Evolutionary conservation across 225 moss, liverwort and hornwort species (phyloP), one percentile per base, ranked within the genome.

Genomic region (Straminergon stramineum): DNA sequence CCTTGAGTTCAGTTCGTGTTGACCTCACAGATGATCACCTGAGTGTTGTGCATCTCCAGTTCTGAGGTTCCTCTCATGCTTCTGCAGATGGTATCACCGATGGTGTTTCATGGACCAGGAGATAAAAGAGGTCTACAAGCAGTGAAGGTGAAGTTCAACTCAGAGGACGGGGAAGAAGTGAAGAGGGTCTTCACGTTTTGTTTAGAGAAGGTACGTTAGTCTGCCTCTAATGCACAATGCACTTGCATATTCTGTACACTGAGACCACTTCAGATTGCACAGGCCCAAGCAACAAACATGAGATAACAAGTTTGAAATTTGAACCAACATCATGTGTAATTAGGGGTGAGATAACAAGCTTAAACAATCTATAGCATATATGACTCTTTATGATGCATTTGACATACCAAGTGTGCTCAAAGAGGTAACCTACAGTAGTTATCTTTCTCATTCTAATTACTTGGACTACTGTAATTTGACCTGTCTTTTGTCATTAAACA

Each of bases 81-180:
- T 74, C 83, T 92, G 85, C 84, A 96, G 94, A 91, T 95, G 90
- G 97, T 91, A 81, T 97, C 97, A 34, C 94, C 94, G 48, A 88
- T 97, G 75, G 91, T 95, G 34, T 97, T 97, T 88, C 96, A 96
- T 90, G 97, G 96, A 88, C 94, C 92, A 39, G 89, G 92, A 82
- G 94, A 97, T 84, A 94, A 91, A 70, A 86, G 96, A 93, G 96
- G 95, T 58, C 92, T 97, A 82, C 97, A 97, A 89, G 97, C 97
- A 73, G 94, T 97, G 77, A 95, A 88, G 87, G 95, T 94, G 84
- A 88, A 81, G 26, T 92, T 88, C n/a, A 87, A 92, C 55, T 82
- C 92, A 32, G 89, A 88, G 75, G 82, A 89, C 37, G 93, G 94
- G 67, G 89, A 89, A 84, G 91, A 94, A 86, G 78, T 90, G 87